Evolutionary conservation across 2,329 filamentous ascomycete genomes (phyloP).

Genomic region (Tolypocladium tropicale): DNA sequence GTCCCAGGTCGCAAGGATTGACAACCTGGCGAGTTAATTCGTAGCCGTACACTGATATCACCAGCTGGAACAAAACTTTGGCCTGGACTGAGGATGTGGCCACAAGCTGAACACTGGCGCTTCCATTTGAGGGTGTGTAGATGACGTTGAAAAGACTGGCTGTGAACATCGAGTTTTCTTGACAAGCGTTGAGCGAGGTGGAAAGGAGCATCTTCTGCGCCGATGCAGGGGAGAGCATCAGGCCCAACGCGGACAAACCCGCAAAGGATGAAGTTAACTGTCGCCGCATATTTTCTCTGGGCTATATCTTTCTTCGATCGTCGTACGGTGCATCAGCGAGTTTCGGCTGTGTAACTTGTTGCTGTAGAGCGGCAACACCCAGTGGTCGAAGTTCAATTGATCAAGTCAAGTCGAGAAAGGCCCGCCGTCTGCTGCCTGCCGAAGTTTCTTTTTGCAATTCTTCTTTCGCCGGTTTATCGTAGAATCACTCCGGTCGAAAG

Average conservation of each 20-base stretch:
- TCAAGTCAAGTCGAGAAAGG: too few species aligned
- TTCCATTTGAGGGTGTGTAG: constrained; percentile 66
- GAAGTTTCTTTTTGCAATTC: too few species aligned
- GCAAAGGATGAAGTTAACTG: constrained; percentile 32
- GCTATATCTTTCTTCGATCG: neutral
- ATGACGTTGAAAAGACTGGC: constrained; percentile 81
- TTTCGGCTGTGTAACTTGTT: neutral
- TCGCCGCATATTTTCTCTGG: constrained; percentile 29
- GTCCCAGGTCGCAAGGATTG: constrained; percentile 62
- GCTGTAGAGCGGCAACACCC: too few species aligned
- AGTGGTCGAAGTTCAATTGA: too few species aligned
- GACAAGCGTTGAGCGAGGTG: constrained; percentile 75
- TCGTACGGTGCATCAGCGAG: neutral
- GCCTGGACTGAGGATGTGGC: constrained; percentile 76
- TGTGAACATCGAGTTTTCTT: constrained; percentile 73
- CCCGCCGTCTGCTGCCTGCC: too few species aligned
- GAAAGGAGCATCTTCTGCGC: constrained; percentile 65
- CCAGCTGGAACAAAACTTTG: constrained; percentile 67
- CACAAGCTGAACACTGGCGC: constrained; percentile 62
- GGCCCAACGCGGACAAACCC: constrained; percentile 32
- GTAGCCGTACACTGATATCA: constrained; percentile 76
- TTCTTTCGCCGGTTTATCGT: too few species aligned
- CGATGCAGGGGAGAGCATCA: constrained; percentile 35
- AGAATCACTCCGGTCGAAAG: too few species aligned
- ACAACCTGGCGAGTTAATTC: constrained; percentile 55